Base-by-base conservation (phyloP, 495 filamentous ascomycete species). In the Emericellopsis terricola region DNA sequence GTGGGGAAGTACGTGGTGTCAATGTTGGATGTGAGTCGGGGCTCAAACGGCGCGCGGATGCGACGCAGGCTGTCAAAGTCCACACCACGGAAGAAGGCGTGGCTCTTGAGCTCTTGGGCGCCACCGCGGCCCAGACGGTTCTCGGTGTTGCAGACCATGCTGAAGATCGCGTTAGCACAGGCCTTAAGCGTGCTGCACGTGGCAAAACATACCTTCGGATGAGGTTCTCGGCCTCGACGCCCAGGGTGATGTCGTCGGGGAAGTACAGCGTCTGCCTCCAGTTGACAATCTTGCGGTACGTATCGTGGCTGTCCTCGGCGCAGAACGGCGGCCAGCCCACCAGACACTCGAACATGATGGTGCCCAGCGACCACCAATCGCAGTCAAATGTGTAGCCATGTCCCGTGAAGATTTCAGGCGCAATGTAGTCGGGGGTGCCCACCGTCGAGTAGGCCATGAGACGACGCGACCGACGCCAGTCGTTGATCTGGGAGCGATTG, bases 301-400 rank as follows among this genome's bases (percentile, higher is more conserved):
- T 96, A 47, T 99, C 89, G 48, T 86, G 85, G 24, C 81, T 78
- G 46, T 96, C 91, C 53, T 96, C 89, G 17, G 87, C 89, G 46
- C 89, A 99, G 73, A 99, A 99, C 4, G 89, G 89, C 34, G 89
- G 89, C 89, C 89, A 99, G 37, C 89, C 89, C 39, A 99, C 84
- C 31, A 96, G 70, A 61, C 89, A 99, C 53, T 99, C 89, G 46
- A 96, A 99, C 89, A 96, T 99, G 59, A 99, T 99, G 20, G 89
- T 94, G 38, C 89, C 89, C 19, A 99, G 67, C 21, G 78, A 85
- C 89, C 89, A 99, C 89, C 89, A 99, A 64, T 99, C 89, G 48
- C 89, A 99, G 47, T 87, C 76, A 45, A 83, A 91, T 28, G 80
- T 77, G 56, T 99, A 99, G 28, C 89, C 89, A 45, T 91, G 77